phyloP scores from a whole-genome alignment of 2,329 filamentous ascomycete genomes.

The Ascochyta clinopodiicola region DNA sequence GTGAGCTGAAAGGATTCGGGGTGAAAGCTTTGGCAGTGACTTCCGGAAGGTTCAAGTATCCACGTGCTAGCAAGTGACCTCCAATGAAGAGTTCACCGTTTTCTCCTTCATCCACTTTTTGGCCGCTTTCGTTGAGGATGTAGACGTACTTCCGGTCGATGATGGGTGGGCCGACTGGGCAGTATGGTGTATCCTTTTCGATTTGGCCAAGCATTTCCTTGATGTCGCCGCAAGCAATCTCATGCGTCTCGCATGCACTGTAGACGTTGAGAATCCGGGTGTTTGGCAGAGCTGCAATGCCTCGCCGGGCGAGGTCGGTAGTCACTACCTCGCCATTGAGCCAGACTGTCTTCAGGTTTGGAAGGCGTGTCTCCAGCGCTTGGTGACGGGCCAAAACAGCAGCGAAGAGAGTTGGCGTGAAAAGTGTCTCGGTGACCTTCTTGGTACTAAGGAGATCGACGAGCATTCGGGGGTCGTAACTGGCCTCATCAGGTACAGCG shows the following conservation, averaged over 20 bases:
- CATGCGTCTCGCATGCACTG: conserved; percentile 82
- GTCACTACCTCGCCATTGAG: conserved; percentile 85
- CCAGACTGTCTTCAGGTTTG: conserved; percentile 74
- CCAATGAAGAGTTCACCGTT: conserved; percentile 79
- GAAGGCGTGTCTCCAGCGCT: conserved; percentile 67
- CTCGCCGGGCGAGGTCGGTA: conserved; percentile 74
- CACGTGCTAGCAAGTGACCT: conserved; percentile 71
- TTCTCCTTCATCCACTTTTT: conserved; percentile 65
- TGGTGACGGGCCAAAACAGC: conserved; percentile 75
- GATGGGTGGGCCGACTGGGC: conserved; percentile 75
- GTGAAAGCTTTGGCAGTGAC: conserved; percentile 76
- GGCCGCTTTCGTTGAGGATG: conserved; percentile 72
- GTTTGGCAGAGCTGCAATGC: conserved; percentile 70
- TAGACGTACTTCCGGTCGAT: conserved; percentile 71
- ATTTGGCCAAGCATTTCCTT: conserved; percentile 65
- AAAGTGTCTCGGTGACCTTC: conserved; percentile 78
- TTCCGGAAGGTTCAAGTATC: conserved; percentile 81
- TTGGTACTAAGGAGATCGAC: conserved; percentile 72
- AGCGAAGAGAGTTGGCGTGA: conserved; percentile 80
- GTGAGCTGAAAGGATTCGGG: conserved; percentile 67
- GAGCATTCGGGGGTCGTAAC: conserved; percentile 77
- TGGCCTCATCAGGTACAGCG: conserved; percentile 75
- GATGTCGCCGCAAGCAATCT: conserved; percentile 79
- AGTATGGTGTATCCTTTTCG: conserved; percentile 68
- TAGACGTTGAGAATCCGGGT: conserved; percentile 79